Base-by-base conservation (phyloP, 1,139 yeast species). In the Candida pseudoviswanathii region DNA sequence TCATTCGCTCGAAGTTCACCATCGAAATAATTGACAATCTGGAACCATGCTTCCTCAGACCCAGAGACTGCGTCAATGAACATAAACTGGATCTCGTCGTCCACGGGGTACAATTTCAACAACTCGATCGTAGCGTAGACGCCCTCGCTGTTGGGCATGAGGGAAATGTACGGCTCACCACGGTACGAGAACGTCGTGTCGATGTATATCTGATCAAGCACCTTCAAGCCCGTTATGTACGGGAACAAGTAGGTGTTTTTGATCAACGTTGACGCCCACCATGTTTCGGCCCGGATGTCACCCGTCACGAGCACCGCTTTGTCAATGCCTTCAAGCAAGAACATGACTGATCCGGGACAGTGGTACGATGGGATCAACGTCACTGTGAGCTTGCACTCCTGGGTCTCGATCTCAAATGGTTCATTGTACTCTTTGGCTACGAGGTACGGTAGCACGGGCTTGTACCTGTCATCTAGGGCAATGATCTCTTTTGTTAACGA, bases 291-390 rank as follows among this genome's bases (percentile, higher is more conserved):
- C 33, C 87, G 66, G 7, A 82, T 52, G 57, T 84, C 89, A 2
- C 89, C 89, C 0, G 88, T 83, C 21, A 75, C 66, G 3, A 84
- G 62, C 0, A 82, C 76, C 0, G 79, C 61, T 10, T 56, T 60
- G 7, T 22, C 21, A 10, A n/a, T 9, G 3, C 47, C 45, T 54
- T 82, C 81, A 1, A 84, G 54, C 37, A 84, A 67, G 51, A 80
- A 77, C 85, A 84, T 81, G 4, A 73, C 69, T 2, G 86, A 73
- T 2, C 89, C 89, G 3, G 86, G 84, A 56, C 89, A 84, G 57
- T 84, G 89, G 56, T 83, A 77, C 0, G 83, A 68, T 6, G 73
- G 67, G 2, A 77, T 65, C 45, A 70, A 52, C 0, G 73, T 67
- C 3, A 69, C 49, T 5, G 31, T 52, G 7, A 71, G 48, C 3